Conservation (phyloP, 2,329 filamentous ascomycete genomes). For the Dothidotthia symphoricarpi region DNA sequence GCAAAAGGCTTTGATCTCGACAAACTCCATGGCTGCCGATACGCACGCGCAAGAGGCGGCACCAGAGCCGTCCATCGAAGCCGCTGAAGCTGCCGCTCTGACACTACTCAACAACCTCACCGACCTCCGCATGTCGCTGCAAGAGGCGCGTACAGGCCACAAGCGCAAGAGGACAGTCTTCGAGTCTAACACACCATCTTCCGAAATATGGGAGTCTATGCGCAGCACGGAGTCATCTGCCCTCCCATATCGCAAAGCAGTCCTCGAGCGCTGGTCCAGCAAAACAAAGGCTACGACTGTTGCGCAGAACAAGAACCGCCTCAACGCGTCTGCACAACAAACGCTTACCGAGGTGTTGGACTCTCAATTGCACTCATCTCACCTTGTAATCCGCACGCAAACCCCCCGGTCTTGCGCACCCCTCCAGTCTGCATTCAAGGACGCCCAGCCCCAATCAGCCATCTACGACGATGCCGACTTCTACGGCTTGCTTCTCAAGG, state of each 20-base stretch:
- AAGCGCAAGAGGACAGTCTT: slow-evolving; percentile 59
- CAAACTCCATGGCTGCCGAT: slow-evolving; percentile 60
- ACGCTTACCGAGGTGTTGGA: slow-evolving; percentile 66
- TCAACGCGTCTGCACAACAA: slow-evolving; percentile 59
- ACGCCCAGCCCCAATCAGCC: slow-evolving; percentile 30
- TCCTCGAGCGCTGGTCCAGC: slow-evolving; percentile 85
- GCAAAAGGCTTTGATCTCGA: slow-evolving; percentile 82
- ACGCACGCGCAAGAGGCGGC: slow-evolving; percentile 38
- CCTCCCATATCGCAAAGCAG: slow-evolving; percentile 62
- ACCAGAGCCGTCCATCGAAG: slow-evolving; percentile 58
- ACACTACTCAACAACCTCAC: slow-evolving; percentile 81
- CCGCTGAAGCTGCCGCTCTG: slow-evolving; percentile 81
- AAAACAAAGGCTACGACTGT: slow-evolving; percentile 67
- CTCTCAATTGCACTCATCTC: slow-evolving; percentile 67
- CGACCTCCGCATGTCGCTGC: slow-evolving; percentile 62
- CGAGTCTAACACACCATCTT: slow-evolving; percentile 57
- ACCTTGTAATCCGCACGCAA: slow-evolving; percentile 66
- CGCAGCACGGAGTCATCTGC: slow-evolving; percentile 61
- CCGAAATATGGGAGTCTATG: slow-evolving; percentile 72
- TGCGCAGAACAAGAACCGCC: slow-evolving; percentile 54
- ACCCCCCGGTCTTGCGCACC: slow-evolving; percentile 76
- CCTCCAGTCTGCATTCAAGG: slow-evolving; percentile 54
- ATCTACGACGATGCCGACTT: slow-evolving; percentile 95
- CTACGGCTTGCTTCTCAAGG: slow-evolving; percentile 88
- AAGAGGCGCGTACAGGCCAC: slow-evolving; percentile 52